phyloP scores from a whole-genome alignment of 805 yeast species.

The Zygoascus bituminiphila region DNA sequence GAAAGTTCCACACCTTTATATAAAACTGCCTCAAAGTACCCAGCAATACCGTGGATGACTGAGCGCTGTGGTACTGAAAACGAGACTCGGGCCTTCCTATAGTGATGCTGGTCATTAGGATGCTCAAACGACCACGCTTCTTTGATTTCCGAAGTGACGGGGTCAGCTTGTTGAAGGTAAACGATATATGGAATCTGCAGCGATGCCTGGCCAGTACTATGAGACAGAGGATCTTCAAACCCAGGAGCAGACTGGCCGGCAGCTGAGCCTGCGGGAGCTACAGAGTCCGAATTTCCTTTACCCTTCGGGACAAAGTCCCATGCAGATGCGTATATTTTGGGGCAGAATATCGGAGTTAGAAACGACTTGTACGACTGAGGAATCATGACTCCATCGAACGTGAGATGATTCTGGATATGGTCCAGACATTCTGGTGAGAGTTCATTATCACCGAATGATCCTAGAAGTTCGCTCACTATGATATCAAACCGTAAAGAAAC shows the following conservation, averaged over 20 bases:
- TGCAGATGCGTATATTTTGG: slow-evolving; percentile 35
- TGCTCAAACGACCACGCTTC: slow-evolving; percentile 58
- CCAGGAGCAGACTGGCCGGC: neutral
- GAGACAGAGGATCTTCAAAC: neutral
- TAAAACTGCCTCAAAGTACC: slow-evolving; percentile 65
- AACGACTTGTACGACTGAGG: slow-evolving; percentile 53
- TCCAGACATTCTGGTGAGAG: slow-evolving; percentile 73
- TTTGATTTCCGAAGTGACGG: slow-evolving; percentile 38
- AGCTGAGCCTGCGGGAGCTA: neutral
- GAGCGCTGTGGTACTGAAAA: slow-evolving; percentile 43
- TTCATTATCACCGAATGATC: slow-evolving; percentile 92
- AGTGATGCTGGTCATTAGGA: slow-evolving; percentile 31
- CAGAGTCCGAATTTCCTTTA: neutral
- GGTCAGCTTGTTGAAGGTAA: slow-evolving; percentile 33
- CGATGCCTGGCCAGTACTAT: slow-evolving; percentile 2
- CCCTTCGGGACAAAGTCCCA: slow-evolving; percentile 1
- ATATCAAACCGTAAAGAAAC: slow-evolving; percentile 39
- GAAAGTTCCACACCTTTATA: slow-evolving; percentile 51
- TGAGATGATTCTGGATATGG: slow-evolving; percentile 34
- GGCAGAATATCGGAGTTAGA: slow-evolving; percentile 61
- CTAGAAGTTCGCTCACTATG: slow-evolving; percentile 73
- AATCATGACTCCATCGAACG: slow-evolving; percentile 46
- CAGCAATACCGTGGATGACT: slow-evolving; percentile 64
- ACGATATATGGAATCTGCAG: slow-evolving; percentile 39
- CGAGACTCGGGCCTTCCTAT: slow-evolving; percentile 27